Evolutionary conservation across 2,329 filamentous ascomycete species (phyloP), one percentile per base, ranked within the genome.

Genomic region (Pezicula rhizophila): DNA sequence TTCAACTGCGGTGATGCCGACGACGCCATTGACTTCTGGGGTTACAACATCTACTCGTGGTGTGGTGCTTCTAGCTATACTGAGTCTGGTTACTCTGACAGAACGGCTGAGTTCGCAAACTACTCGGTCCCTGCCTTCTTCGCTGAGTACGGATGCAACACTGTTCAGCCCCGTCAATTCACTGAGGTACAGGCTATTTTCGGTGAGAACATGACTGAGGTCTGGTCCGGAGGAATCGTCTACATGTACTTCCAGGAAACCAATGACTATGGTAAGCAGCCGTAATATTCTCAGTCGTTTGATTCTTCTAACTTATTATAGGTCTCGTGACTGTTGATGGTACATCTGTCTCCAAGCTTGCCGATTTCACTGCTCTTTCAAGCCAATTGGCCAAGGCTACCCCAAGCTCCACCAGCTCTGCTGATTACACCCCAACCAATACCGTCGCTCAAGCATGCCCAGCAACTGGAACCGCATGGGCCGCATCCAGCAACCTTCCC

Each of bases 21-120:
- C 8, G 70, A 71, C 64, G 69, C 86, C 52, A 96, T 97, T 57
- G 93, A 99, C 71, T 97, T 95, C 77, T 99, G 91, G 88, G 93
- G 93, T 51, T 97, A 97, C 85, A 99, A 99, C 78, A 96, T 97
- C 73, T 99, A 99, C 79, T 95, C 91, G 46, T 99, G 93, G 93
- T 99, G 93, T 68, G 93, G 92, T 59, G 69, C 91, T 60, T 95
- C 88, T 64, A 81, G 75, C 62, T 93, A 86, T 73, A 64, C 75
- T 33, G 65, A 76, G 51, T 96, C 93, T 3, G 89, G 89, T 47
- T 99, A 91, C 72, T 76, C 85, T 56, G 77, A 82, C 49, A 87
- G 92, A 67, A 90, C 90, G 59, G 70, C 88, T 57, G 92, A 96
- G 72, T 99, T 96, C 75, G 68, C 76, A 51, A 81, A 85, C 66